phyloP scores from a whole-genome alignment of 148 eudicot genomes.

The Euryodendron excelsum region DNA sequence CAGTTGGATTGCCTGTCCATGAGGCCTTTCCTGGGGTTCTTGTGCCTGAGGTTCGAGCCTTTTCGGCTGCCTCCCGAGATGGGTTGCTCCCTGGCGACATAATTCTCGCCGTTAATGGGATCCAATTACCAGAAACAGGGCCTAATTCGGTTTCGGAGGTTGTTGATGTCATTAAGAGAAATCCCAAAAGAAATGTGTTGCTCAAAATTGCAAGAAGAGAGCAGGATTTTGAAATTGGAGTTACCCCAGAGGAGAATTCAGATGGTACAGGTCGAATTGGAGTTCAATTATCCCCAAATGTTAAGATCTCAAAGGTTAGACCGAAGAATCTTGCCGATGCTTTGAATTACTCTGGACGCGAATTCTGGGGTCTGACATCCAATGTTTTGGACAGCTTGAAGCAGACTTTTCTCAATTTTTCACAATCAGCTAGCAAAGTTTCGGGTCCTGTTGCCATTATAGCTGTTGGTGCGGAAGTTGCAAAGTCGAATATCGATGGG shows the following conservation, averaged over 20 bases:
- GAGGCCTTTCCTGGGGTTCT: constrained; percentile 89
- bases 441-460: constrained; percentile 96
- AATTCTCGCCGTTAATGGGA: constrained; percentile 62
- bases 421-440: constrained; percentile 82
- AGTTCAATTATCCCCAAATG: constrained; percentile 81
- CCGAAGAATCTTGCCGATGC: constrained; percentile 59
- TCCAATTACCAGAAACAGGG: constrained; percentile 45
- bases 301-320: constrained; percentile 50
- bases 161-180: constrained; percentile 69
- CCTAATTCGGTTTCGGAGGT: constrained; percentile 69
- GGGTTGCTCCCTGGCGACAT: constrained; percentile 88
- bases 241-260: constrained; percentile 70
- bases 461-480: constrained; percentile 99
- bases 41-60: constrained; percentile 83
- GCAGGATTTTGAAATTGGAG: constrained; percentile 46
- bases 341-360: constrained; percentile 58
- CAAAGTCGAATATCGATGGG: constrained; percentile 74
- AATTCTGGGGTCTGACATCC: constrained; percentile 69
- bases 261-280: constrained; percentile 94
- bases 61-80: constrained; percentile 82
- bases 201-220: constrained; percentile 57
- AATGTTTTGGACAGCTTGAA: constrained; percentile 85
- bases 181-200: constrained; percentile 59
- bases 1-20: constrained; percentile 94
- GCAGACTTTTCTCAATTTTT: constrained; percentile 82